Evolutionary conservation across 176 grass and related monocot genomes (phyloP).

Genomic region (Saccharum officinarum): DNA sequence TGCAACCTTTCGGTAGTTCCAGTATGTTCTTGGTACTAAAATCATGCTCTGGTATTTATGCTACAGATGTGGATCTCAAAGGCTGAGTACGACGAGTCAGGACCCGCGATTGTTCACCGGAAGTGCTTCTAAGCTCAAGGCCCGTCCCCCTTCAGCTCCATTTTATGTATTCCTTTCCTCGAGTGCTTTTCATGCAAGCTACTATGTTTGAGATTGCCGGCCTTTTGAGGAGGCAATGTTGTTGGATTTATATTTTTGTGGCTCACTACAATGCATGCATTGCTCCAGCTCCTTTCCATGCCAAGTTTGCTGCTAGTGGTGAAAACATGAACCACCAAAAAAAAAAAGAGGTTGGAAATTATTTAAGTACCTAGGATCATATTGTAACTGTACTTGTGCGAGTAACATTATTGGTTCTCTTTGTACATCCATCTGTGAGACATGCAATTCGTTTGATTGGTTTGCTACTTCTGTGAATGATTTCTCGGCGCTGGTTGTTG

Average conservation of each 20-base stretch:
- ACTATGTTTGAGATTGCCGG: conserved; percentile 21
- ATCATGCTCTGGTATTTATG: neutral
- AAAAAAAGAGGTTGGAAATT: neutral
- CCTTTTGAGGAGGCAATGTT: conserved; percentile 8
- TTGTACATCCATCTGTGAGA: conserved; percentile 13
- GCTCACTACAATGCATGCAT: neutral
- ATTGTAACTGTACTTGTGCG: neutral
- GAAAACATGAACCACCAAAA: neutral
- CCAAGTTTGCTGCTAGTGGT: conserved; percentile 18
- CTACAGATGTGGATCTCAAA: conserved; percentile 49
- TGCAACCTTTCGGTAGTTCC: neutral
- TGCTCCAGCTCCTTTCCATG: neutral
- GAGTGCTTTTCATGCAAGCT: conserved; percentile 26
- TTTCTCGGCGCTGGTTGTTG: neutral
- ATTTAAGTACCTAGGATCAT: neutral
- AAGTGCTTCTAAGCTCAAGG: conserved; percentile 38
- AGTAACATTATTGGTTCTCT: neutral
- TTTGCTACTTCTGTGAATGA: neutral
- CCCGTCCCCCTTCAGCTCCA: neutral
- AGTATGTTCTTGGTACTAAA: neutral
- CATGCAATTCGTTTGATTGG: neutral
- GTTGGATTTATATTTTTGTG: conserved; percentile 10
- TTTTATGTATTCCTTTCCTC: conserved; percentile 19
- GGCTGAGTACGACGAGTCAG: conserved; percentile 37
- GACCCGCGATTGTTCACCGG: conserved; percentile 40